These are phyloP conservation scores for Buxus sempervirens DNA, from an alignment of 164 flowering plant species.

Conservation along the genomic window DNA sequence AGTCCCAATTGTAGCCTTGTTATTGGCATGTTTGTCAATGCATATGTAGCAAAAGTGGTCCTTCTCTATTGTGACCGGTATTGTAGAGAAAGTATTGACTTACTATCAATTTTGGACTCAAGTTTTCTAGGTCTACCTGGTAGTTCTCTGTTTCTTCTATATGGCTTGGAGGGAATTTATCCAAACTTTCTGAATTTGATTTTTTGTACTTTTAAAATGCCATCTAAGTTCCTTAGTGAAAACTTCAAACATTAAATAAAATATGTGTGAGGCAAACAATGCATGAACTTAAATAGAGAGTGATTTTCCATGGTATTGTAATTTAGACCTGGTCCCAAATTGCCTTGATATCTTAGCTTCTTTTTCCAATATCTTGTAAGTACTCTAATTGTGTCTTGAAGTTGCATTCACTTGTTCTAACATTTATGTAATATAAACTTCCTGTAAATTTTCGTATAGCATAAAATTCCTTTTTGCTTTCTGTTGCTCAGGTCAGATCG, in stretches of 20 bases:
- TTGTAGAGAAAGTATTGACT: too few relatives aligned
- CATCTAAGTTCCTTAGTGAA: not conserved
- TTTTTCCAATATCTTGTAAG: not conserved
- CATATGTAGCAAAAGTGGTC: too few relatives aligned
- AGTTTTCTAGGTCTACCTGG: too few relatives aligned
- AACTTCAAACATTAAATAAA: too few relatives aligned
- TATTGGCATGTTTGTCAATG: too few relatives aligned
- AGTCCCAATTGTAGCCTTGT: too few relatives aligned
- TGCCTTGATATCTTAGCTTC: not conserved
- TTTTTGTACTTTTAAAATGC: not conserved
- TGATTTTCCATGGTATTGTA: not conserved
- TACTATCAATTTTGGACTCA: too few relatives aligned
- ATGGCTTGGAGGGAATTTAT: too few relatives aligned
- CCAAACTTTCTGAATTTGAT: too few relatives aligned
- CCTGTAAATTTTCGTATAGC: too few relatives aligned
- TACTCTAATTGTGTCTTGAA: not conserved
- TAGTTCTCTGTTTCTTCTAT: too few relatives aligned
- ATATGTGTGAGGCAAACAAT: not conserved
- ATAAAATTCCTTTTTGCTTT: not conserved
- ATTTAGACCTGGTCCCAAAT: not conserved
- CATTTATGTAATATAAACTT: not conserved
- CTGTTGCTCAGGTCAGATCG: slow-evolving; percentile 63
- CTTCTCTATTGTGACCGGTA: too few relatives aligned
- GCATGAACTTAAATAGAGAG: not conserved
- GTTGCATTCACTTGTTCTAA: not conserved